phyloP scores from a whole-genome alignment of 768 basidiomycete species.

The Leucosporidium yakuticum region DNA sequence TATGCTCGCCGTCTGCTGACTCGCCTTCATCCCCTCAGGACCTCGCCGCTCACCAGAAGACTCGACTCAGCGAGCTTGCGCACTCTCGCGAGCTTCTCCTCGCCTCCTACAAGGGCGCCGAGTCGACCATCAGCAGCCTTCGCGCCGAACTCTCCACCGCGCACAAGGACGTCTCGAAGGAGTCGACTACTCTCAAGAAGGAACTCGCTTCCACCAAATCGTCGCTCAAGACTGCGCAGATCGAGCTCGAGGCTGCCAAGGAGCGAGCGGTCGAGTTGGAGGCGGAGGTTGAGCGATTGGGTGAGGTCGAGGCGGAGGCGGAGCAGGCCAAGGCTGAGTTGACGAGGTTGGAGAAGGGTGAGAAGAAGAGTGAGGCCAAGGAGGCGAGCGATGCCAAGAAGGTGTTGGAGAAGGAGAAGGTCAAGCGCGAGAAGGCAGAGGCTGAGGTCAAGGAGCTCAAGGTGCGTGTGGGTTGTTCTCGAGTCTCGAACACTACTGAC shows the following conservation, averaged over 20 bases:
- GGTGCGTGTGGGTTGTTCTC: background rate
- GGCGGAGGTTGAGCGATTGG: conserved; percentile 3
- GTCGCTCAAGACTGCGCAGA: background rate
- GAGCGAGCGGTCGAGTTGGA: conserved; percentile 7
- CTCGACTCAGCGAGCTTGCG: conserved; percentile 5
- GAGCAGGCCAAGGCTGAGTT: conserved; percentile 6
- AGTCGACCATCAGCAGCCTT: conserved; percentile 17
- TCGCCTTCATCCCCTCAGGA: background rate
- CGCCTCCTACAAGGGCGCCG: conserved; percentile 10
- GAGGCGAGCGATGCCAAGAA: conserved; percentile 5
- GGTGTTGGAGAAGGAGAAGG: conserved; percentile 17
- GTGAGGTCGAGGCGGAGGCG: background rate
- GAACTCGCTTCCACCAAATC: background rate
- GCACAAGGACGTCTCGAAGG: background rate
- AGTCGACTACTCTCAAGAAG: background rate
- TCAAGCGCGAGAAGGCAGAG: conserved; percentile 8
- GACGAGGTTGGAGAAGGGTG: background rate
- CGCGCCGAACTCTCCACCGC: conserved; percentile 15
- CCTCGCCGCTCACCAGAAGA: background rate
- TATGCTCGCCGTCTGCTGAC: too few relatives aligned
- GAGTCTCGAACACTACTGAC: background rate
- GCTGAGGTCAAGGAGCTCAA: conserved; percentile 29
- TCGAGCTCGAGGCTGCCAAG: background rate
- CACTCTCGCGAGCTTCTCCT: conserved; percentile 23
- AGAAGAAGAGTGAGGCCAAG: conserved; percentile 7